Base-by-base conservation (phyloP, 768 basidiomycete genomes). In the Amanita inopinata region DNA sequence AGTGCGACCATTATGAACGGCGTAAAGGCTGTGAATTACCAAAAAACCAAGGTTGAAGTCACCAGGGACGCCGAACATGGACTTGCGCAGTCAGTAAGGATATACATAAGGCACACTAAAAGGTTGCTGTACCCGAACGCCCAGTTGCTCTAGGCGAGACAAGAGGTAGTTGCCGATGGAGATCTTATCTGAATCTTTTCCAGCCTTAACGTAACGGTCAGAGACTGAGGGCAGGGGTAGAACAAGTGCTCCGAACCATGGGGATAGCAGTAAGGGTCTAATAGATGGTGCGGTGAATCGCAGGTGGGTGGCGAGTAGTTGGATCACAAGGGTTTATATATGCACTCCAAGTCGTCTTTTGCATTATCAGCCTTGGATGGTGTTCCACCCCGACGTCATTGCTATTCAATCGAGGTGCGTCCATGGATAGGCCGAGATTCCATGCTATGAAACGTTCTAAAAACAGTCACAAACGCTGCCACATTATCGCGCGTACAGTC, bases 51-150 rank as follows among this genome's bases (percentile, higher is more conserved):
- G 72, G 56, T 88, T 88, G 50, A 87, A 89, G 58, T 90, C 86
- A n/a, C 88, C 88, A 0, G 88, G 88, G 0, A 90, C 72, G 11
- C 87, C 88, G 44, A 91, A 90, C 65, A 90, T 72, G 34, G 74
- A 71, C 85, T 90, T 46, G 30, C 12, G 14, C 5, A 22, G 28
- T 38, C 30, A 44, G 45, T 31, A 35, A 23, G 14, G 19, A n/a
- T 4, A 7, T 34, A 15, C 18, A 39, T 31, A 0, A n/a, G 8
- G 30, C 4, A n/a, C n/a, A n/a, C n/a, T n/a, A 23, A 4, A 17
- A 33, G 7, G 35, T 24, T n/a, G 48, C 68, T 15, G 56, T 19
- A 79, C 83, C 45, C 67, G 73, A 41, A 83, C 78, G 14, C 70
- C 73, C 22, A 86, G 66, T 51, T 86, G 80, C 1, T 68, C 71